Base-by-base conservation (phyloP, 2,329 filamentous ascomycete species). In the Ophiostoma ulmi region DNA sequence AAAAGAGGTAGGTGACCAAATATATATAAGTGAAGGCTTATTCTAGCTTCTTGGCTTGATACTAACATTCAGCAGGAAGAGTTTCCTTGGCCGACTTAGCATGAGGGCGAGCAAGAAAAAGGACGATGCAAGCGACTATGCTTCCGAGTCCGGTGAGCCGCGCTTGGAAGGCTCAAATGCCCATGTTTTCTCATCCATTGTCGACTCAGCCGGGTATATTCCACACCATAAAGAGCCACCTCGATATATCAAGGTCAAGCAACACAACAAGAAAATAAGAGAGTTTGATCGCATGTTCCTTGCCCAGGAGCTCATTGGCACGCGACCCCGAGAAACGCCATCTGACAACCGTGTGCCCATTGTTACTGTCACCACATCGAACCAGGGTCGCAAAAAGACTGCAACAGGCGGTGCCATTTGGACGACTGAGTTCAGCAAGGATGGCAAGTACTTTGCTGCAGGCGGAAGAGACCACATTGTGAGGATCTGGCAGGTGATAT, bases 361-460 rank as follows among this genome's bases (percentile, higher is more conserved):
- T 7, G 75, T 77, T 6, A 76, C 76, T 0, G 74, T 78, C 17
- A 76, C 76, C 14, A 76, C 77, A 5, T 75, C 77, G 5, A 74
- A 75, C 38, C 78, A 80, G 14, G 81, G 80, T 65, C 81, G 79
- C 72, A 82, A 80, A 73, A 78, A 81, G 44, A 73, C 80, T 3
- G 64, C 70, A 61, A 82, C 81, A 8, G 83, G 83, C 52, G 86
- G 91, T 72, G 93, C 95, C 0, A 89, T 97, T 44, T 99, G 95
- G 95, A 90, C 94, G 0, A 88, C 92, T 73, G 92, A 95, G 76
- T 98, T 98, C 77, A 98, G 94, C 76, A 90, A 90, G 72, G 94
- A 98, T 80, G 95, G 95, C 5, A 91, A 86, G 76, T 97, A 94
- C 78, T 83, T 99, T 22, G 95, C 95, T 6, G 93, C 93, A n/a